These are phyloP conservation scores for Entomortierella lignicola DNA, from an alignment of 192 early-diverging fungal species.

Conservation along the genomic window DNA sequence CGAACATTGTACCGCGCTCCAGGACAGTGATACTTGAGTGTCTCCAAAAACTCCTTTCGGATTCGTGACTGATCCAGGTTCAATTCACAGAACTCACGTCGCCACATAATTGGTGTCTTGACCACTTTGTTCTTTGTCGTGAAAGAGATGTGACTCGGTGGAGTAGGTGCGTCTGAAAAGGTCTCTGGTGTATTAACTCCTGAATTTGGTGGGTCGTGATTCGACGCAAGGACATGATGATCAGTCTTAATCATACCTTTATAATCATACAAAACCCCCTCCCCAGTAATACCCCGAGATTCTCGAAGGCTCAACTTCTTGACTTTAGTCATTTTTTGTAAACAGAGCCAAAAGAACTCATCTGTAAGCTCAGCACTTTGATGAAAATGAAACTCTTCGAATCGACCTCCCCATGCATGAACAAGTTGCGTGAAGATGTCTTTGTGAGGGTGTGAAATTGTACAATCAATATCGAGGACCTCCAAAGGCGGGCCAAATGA, in stretches of 20 bases:
- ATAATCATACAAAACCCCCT: background rate
- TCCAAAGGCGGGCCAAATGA: conserved; percentile 15
- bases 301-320: conserved; percentile 28
- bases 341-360: conserved; percentile 18
- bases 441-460: conserved; percentile 19
- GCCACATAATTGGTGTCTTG: conserved; percentile 18
- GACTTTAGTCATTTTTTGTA: conserved; percentile 18
- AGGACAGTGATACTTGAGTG: conserved; percentile 13
- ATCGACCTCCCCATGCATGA: conserved; percentile 1
- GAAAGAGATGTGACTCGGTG: no score
- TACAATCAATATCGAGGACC: conserved; percentile 15
- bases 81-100: conserved; percentile 19
- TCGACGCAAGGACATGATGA: background rate
- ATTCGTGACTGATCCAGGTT: conserved; percentile 28
- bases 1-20: conserved; percentile 9
- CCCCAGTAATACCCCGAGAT: conserved; percentile 27
- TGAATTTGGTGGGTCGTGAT: background rate
- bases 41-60: conserved; percentile 15
- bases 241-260: background rate
- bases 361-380: conserved; percentile 22
- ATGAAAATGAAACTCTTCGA: conserved; percentile 21
- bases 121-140: background rate
- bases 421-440: conserved; percentile 22
- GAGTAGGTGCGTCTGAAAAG: no score
- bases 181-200: background rate